These are phyloP conservation scores for Panicum hallii DNA, from an alignment of 202 grass and related monocot genomes.

Conservation along the genomic window DNA sequence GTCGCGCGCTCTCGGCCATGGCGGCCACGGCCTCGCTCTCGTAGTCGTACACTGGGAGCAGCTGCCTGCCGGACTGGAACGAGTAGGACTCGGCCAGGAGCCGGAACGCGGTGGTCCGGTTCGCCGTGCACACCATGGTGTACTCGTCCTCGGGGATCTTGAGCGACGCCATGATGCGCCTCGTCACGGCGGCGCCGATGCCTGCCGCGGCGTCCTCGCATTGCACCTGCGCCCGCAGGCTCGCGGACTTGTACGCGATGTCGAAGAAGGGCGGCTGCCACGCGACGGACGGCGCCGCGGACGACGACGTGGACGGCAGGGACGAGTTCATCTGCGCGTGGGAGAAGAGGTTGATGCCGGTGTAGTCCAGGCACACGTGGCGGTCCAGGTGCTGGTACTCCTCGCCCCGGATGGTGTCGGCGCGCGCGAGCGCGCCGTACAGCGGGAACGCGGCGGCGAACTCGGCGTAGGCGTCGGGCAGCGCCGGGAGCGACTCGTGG, in stretches of 20 bases:
- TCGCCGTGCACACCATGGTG: constrained; percentile 84
- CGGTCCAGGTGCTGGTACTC: constrained; percentile 74
- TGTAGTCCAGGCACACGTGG: constrained; percentile 90
- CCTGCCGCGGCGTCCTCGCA: constrained; percentile 19
- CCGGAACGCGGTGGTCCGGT: constrained; percentile 85
- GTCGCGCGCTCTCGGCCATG: constrained; percentile 62
- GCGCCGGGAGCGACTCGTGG: constrained; percentile 76
- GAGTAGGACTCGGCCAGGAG: constrained; percentile 85
- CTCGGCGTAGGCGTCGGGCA: constrained; percentile 57
- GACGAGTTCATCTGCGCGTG: constrained; percentile 80
- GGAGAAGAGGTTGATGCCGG: constrained; percentile 91
- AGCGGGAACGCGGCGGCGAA: constrained; percentile 79
- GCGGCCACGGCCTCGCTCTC: constrained; percentile 76
- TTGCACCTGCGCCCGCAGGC: constrained; percentile 70
- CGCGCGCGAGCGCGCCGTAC: constrained; percentile 53
- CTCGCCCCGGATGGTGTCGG: constrained; percentile 59
- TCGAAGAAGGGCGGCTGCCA: constrained; percentile 86
- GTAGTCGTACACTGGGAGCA: constrained; percentile 85
- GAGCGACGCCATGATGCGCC: constrained; percentile 78
- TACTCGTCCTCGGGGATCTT: constrained; percentile 81
- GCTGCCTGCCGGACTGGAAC: constrained; percentile 55
- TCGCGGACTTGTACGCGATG: constrained; percentile 75
- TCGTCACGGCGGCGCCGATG: constrained; percentile 55
- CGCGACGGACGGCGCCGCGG: neutral
- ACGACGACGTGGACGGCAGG: constrained; percentile 45